phyloP scores from a whole-genome alignment of 441 rosid species.

The Dalechampia spathulata region DNA sequence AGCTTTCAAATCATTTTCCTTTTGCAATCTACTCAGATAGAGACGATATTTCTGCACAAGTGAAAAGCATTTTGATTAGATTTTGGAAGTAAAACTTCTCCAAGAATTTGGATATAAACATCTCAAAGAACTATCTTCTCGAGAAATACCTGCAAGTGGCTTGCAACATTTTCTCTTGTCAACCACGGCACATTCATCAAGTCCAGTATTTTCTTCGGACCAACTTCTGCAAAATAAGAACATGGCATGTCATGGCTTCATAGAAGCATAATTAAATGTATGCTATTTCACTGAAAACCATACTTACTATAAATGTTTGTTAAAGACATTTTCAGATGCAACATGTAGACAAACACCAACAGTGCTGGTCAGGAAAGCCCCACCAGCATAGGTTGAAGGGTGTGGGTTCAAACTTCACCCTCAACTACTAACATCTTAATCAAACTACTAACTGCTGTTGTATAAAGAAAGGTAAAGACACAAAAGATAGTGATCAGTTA shows the following conservation, averaged over 20 bases:
- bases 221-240: conserved; percentile 81
- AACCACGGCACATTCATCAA: conserved; percentile 66
- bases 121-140: too few species aligned
- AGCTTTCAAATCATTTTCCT: conserved; percentile 49
- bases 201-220: conserved; percentile 76
- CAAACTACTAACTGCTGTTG: too few species aligned
- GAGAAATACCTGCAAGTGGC: conserved; percentile 95
- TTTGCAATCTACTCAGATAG: conserved; percentile 78
- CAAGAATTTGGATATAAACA: conserved; percentile 1
- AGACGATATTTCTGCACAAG: conserved; percentile 90
- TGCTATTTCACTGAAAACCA: conserved; percentile 5
- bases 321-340: too few species aligned
- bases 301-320: too few species aligned
- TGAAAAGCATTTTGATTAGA: conserved; percentile 6
- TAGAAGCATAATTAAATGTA: conserved; percentile 13
- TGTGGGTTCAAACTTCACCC: too few species aligned
- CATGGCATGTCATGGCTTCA: conserved; percentile 38
- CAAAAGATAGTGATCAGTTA: too few species aligned
- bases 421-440: too few species aligned
- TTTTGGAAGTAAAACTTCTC: conserved; percentile 12
- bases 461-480: too few species aligned
- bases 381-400: too few species aligned
- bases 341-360: not conserved
- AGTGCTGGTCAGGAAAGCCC: too few species aligned
- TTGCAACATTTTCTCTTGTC: conserved; percentile 86